Conservation (phyloP, 2,329 filamentous ascomycete species). For the Fusarium metavorans region DNA sequence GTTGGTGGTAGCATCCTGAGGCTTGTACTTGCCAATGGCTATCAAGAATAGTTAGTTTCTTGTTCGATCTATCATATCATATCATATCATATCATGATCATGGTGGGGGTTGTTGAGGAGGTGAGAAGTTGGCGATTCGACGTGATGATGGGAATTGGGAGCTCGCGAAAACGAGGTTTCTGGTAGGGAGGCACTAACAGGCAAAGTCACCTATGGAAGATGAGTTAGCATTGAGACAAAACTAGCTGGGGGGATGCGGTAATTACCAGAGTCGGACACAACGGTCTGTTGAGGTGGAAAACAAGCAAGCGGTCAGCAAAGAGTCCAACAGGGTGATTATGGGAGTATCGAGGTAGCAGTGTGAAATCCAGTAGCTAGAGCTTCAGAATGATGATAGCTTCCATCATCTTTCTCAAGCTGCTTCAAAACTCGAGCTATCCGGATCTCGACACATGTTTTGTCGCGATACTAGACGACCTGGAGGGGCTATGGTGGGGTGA, state of each 20-base stretch:
- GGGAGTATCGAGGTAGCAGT: not conserved
- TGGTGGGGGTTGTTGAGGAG: slow-evolving; percentile 10
- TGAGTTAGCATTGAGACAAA: slow-evolving; percentile 46
- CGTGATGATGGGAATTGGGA: slow-evolving; percentile 7
- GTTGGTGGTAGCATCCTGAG: slow-evolving; percentile 99
- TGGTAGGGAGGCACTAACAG: slow-evolving; percentile 66
- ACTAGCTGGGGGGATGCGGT: slow-evolving; percentile 43
- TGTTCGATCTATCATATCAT: slow-evolving; percentile 15
- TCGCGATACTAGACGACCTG: slow-evolving; percentile 37
- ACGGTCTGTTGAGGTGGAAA: slow-evolving; percentile 73
- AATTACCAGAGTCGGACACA: slow-evolving; percentile 94
- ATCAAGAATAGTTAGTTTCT: slow-evolving; percentile 48
- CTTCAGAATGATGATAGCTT: not conserved
- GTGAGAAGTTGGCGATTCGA: slow-evolving; percentile 1
- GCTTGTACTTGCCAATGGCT: slow-evolving; percentile 99
- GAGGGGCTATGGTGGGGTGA: slow-evolving; percentile 55
- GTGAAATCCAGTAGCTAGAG: not conserved
- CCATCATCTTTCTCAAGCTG: slow-evolving; percentile 8
- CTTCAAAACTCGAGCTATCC: slow-evolving; percentile 10
- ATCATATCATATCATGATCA: slow-evolving; percentile 23
- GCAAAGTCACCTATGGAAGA: slow-evolving; percentile 75
- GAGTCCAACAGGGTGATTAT: slow-evolving; percentile 8
- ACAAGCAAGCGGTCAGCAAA: slow-evolving; percentile 41
- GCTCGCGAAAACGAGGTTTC: slow-evolving; percentile 9
- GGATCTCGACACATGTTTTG: slow-evolving; percentile 5